phyloP scores from a whole-genome alignment of 805 yeast genomes.

The Candida incommunis region DNA sequence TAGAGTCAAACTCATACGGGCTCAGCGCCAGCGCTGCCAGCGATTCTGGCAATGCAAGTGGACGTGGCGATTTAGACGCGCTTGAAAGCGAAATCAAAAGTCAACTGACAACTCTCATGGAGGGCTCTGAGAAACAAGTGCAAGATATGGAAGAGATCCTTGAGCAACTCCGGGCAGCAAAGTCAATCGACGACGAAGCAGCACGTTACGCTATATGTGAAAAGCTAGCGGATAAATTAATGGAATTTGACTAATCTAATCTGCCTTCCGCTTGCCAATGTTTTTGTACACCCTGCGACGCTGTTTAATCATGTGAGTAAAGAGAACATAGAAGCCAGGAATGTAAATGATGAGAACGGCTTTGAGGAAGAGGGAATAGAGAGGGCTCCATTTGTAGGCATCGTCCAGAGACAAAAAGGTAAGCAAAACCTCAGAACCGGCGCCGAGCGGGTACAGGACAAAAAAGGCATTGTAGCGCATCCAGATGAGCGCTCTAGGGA shows the following conservation, averaged over 20 bases:
- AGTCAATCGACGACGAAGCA: not conserved
- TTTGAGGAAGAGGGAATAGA: conserved; percentile 43
- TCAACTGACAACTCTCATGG: not conserved
- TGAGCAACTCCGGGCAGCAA: not conserved
- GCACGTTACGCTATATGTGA: not conserved
- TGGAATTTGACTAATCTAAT: not conserved
- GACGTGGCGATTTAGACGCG: not conserved
- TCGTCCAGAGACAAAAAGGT: conserved; percentile 56
- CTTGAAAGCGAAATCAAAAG: conserved; percentile 5
- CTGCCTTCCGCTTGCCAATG: conserved; percentile 2
- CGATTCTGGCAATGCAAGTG: not conserved
- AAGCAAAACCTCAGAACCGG: conserved; percentile 65
- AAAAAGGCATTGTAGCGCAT: conserved; percentile 74
- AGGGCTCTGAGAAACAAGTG: conserved; percentile 2
- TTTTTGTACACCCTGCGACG: conserved; percentile 47
- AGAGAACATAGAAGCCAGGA: conserved; percentile 79
- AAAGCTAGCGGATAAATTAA: not conserved
- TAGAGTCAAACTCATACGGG: conserved; percentile 10
- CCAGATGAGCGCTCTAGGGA: conserved; percentile 48
- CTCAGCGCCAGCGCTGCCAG: not conserved
- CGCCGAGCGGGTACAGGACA: conserved; percentile 82
- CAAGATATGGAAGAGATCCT: not conserved
- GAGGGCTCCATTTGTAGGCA: conserved; percentile 33
- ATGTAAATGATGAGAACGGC: conserved; percentile 50
- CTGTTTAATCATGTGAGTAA: conserved; percentile 79